Base-by-base conservation (phyloP, 2,329 filamentous ascomycete species). In the Coleophoma eucalyptorum region DNA sequence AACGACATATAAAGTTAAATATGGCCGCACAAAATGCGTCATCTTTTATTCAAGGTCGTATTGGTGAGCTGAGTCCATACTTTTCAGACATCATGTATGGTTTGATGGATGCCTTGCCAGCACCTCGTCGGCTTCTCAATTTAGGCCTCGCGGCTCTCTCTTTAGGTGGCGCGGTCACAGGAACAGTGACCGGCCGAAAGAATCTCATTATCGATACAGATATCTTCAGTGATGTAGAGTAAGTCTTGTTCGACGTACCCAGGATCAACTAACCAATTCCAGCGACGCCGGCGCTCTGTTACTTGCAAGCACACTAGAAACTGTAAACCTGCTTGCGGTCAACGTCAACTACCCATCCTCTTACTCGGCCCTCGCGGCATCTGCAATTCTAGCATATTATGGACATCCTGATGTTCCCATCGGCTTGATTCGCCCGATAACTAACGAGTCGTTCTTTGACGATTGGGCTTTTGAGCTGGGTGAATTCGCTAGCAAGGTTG, bases 161-260 rank as follows among this genome's bases (percentile, higher is more conserved):
- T 7, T 16, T 44, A 19, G 31, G 21, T 31, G 21, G 42, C 20
- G n/a, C 19, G 15, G 15, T 6, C 16, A 18, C 16, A 4, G 35
- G 16, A 32, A 32, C 10, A 32, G 20, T 6, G 10, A 20, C 19
- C 12, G 19, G 15, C 13, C n/a, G 49, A 32, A 72, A 69, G 50
- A 71, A 69, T 32, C 60, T 76, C 32, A 71, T 77, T 44, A 65
- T 76, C 20, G 73, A 76, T 58, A 76, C 73, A 0, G 73, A 76
- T 51, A 60, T 77, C 11, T 74, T 72, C 57, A 72, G 69, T 34
- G 73, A 76, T 48, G 72, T 75, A 35, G 73, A 76, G 70, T 73
- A 63, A 57, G 65, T 58, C 3, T 15, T 21, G 2, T 26, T n/a
- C 31, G 13, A 26, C 11, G 3, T n/a, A 12, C 8, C 13, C n/a